Base-by-base conservation (phyloP, 169 alveolate species). In the Plasmodium gaboni region DNA sequence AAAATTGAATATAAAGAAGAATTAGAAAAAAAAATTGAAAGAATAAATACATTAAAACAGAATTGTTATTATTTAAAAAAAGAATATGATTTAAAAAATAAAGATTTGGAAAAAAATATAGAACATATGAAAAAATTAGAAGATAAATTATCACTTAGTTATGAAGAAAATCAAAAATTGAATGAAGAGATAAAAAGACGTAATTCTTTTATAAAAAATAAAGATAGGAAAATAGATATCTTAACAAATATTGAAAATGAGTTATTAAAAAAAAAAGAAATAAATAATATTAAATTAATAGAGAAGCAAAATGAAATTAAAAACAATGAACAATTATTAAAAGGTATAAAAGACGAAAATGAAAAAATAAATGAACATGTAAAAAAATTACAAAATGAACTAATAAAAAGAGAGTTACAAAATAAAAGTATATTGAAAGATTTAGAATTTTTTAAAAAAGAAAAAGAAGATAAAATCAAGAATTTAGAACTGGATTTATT, bases 131-230 rank as follows among this genome's bases (percentile, higher is more conserved):
- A 76, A 32, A 63, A 63, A 24, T 2, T 64, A 15, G 61, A 76
- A 65, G 13, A 28, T n/a, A 15, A 24, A 48, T 22, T 76, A 26
- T 46, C 17, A 6, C 7, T 5, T 15, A 6, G 48, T 42, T 22
- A 50, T 64, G 59, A 76, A 15, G 15, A 76, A 57, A 76, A 76
- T 44, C 63, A 53, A 12, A 59, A 22, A 42, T 59, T 76, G 19
- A 76, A 19, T 76, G 89, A 63, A 42, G 89, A 76, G 32, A 50
- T 76, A 15, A 59, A 76, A 44, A 64, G 55, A 51, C 59, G 55
- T 15, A 46, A 76, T 28, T 64, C 51, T 9, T 64, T 64, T 15
- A 64, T 76, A 64, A 65, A 32, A 76, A 46, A 55, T 64, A 76
- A 65, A 32, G 89, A 76, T 24, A 55, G 65, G 24, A 64, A 76